Conservation (phyloP, 2,329 filamentous ascomycete species). For the Pseudogymnoascus sp. region DNA sequence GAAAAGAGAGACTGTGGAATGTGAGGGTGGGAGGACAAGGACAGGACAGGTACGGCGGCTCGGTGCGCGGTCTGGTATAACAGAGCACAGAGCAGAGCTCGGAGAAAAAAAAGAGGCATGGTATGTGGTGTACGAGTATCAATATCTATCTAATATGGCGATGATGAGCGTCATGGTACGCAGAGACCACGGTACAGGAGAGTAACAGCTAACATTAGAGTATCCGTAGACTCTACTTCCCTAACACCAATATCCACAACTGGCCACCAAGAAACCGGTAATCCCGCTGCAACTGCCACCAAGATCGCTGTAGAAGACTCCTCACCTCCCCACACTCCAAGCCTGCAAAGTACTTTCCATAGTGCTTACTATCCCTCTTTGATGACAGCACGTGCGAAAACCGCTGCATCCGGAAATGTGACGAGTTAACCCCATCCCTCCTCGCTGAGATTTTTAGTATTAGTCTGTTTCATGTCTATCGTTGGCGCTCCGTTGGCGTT, state of each 20-base stretch:
- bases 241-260: neutral
- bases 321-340: neutral
- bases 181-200: neutral
- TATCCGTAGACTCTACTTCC: neutral
- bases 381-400: conserved; percentile 3
- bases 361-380: neutral
- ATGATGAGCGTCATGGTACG: conserved; percentile 1
- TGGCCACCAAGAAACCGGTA: neutral
- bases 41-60: neutral
- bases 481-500: neutral
- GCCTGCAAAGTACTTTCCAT: neutral
- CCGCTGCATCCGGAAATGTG: neutral
- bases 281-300: neutral
- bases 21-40: neutral
- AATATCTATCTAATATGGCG: neutral
- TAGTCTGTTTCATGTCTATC: neutral
- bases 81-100: neutral
- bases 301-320: neutral
- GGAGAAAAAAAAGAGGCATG: neutral
- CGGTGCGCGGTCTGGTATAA: neutral
- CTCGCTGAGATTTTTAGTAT: neutral
- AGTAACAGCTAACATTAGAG: conserved; percentile 4
- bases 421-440: neutral
- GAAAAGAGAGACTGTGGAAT: neutral
- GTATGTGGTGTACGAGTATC: neutral